Percentiles rank a stretch among this genome's conserved stretches.
phyloP scores from a whole-genome alignment of 2,329 filamentous ascomycete genomes.

The Cladorrhinum sp. region DNA sequence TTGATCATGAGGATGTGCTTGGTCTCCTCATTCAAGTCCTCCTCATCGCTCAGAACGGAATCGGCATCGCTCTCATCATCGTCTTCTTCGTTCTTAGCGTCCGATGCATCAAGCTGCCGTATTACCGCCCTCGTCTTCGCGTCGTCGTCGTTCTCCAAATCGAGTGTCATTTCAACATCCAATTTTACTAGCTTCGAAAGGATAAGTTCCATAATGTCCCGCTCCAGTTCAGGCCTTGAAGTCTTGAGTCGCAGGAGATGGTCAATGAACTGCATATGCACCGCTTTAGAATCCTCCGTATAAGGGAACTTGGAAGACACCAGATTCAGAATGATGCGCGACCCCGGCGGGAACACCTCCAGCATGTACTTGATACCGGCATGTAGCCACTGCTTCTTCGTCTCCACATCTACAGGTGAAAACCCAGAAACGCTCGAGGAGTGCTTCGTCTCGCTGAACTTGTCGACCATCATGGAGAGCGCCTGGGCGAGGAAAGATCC shows the following conservation, averaged over 20 bases:
- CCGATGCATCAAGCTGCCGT: conserved; percentile 45
- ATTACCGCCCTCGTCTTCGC: conserved; percentile 74
- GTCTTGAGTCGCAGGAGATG: conserved; percentile 76
- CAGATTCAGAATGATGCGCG: conserved; percentile 64
- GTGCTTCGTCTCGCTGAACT: conserved; percentile 59
- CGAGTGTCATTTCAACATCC: conserved; percentile 91
- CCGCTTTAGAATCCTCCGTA: conserved; percentile 69
- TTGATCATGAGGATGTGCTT: conserved; percentile 69
- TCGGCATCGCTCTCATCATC: conserved; percentile 64
- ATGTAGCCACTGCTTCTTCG: conserved; percentile 73
- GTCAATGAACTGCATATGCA: conserved; percentile 83
- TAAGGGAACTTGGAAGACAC: conserved; percentile 71
- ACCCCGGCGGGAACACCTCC: conserved; percentile 76
- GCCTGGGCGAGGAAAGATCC: conserved; percentile 72
- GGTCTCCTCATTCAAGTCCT: conserved; percentile 61
- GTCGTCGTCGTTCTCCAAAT: conserved; percentile 89
- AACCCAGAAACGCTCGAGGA: conserved; percentile 49
- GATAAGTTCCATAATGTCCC: conserved; percentile 78
- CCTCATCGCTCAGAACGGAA: conserved; percentile 68
- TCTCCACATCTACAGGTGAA: conserved; percentile 58
- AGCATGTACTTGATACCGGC: conserved; percentile 72
- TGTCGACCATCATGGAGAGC: conserved; percentile 75
- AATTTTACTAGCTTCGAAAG: conserved; percentile 87
- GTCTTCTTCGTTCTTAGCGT: conserved; percentile 50
- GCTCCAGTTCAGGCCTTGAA: conserved; percentile 74